Evolutionary conservation across 768 basidiomycete genomes (phyloP), one percentile per base, ranked within the genome.

Genomic region (Auriscalpium vulgare): DNA sequence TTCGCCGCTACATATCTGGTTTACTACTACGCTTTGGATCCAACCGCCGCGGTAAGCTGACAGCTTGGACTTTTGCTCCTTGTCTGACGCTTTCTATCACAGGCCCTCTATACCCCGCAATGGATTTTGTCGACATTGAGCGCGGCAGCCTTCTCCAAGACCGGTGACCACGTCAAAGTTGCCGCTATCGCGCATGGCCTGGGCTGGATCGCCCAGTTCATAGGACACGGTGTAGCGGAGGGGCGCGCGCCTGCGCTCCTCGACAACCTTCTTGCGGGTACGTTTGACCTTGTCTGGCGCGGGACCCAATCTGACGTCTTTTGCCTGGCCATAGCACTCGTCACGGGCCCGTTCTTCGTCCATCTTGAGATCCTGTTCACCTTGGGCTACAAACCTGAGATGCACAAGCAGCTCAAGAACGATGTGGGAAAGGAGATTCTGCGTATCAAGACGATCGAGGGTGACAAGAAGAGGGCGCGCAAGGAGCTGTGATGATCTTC

Each of bases 261-360:
- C 46, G 92, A 95, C 67, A 97, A 95, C 67, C 70, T 97, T 48
- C 51, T 94, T 34, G 91, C 91, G 65, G 94, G 93, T 93, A 68
- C 46, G 70, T 51, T 54, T 29, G 3, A 29, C 5, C 23, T 5
- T 29, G 23, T 29, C 23, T 29, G 5, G 3, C 2, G 23, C 23
- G 23, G 5, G 23, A 29, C 23, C 5, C 5, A 5, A 29, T 2
- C 3, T 29, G 23, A 29, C 23, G 23, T 5, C 23, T 29, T 35
- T 51, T 2, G 23, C 23, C 2, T 29, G 23, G 5, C 23, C 23
- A 29, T 59, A 95, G 94, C 94, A 13, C 71, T 95, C 55, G 88
- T 97, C 23, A 81, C 95, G 29, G 94, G 93, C 0, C 94, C 94
- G 2, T 95, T 98, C 78, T 98, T 98, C 67, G 92, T 95, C 51